Evolutionary conservation across 2,329 filamentous ascomycete genomes (phyloP).

Genomic region (Pseudocercospora cruenta): DNA sequence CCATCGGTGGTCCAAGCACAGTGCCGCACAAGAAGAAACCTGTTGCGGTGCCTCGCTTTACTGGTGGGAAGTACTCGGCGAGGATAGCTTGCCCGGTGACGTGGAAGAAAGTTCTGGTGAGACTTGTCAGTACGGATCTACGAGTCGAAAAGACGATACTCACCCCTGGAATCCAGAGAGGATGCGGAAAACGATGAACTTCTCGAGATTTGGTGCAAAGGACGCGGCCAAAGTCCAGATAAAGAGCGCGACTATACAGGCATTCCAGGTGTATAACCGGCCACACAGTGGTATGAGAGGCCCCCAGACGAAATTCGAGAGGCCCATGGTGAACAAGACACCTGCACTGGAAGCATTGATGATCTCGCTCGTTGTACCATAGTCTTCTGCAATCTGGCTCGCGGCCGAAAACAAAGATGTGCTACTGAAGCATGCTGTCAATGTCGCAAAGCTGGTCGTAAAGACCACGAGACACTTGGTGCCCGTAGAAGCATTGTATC

Average conservation of each 20-base stretch:
- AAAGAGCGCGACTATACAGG: slow-evolving; percentile 64
- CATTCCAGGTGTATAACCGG: slow-evolving; percentile 52
- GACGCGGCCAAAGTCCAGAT: slow-evolving; percentile 70
- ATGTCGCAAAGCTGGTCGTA: slow-evolving; percentile 71
- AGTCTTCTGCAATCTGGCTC: slow-evolving; percentile 69
- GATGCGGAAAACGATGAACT: slow-evolving; percentile 72
- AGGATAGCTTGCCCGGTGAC: slow-evolving; percentile 70
- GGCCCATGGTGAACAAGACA: slow-evolving; percentile 70
- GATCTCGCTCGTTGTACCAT: slow-evolving; percentile 64
- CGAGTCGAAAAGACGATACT: too few relatives aligned
- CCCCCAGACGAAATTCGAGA: slow-evolving; percentile 70
- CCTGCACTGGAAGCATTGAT: slow-evolving; percentile 73
- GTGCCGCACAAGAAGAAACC: slow-evolving; percentile 70
- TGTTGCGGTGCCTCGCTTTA: slow-evolving; percentile 69
- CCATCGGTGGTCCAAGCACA: slow-evolving; percentile 69
- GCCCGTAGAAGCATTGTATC: slow-evolving; percentile 21
- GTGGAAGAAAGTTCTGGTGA: slow-evolving; percentile 63
- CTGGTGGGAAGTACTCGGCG: slow-evolving; percentile 55
- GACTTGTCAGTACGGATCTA: too few relatives aligned
- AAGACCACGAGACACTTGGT: slow-evolving; percentile 66
- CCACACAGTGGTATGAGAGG: slow-evolving; percentile 58
- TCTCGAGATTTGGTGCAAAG: slow-evolving; percentile 66
- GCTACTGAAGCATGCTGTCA: slow-evolving; percentile 72
- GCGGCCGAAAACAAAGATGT: slow-evolving; percentile 72
- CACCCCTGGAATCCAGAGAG: slow-evolving; percentile 70